Evolutionary conservation across 768 basidiomycete species (phyloP), one percentile per base, ranked within the genome.

Genomic region (Boletales sp.): DNA sequence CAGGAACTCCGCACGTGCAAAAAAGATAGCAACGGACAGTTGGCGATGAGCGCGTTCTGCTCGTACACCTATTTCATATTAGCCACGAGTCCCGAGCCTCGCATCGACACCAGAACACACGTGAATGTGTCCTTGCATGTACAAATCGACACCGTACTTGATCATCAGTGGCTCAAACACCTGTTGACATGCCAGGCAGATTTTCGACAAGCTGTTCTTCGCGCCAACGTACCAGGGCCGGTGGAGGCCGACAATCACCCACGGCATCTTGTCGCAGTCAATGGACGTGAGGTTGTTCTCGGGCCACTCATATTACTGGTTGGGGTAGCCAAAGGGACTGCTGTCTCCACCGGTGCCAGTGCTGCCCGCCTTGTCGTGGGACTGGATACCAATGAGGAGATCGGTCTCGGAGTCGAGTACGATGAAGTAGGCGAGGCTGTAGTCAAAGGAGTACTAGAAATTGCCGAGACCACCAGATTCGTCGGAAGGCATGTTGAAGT

Each of bases 391-490:
- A 7, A 30, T 30, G 1, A 57, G 65, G n/a, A 67, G 41, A 27
- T 65, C 64, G 0, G 64, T 65, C 46, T 65, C 65, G 3, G 40
- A 46, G 17, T 67, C 30, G 41, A 67, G 8, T 2, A 60, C 7
- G 51, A 65, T 38, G 24, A 65, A 65, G 42, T 65, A 65, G 11
- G 60, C 65, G 15, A 67, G 59, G 36, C 62, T 60, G 15, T 67
- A 58, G 45, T 65, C 54, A n/a, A 62, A 65, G 14, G 64, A 65
- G 51, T 65, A 67, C 64, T 62, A 67, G 29, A 67, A 62, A 34
- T 65, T 67, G 8, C 64, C 48, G 14, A 60, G 32, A 5, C 64
- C 60, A 9, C 62, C 57, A 7, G 64, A 64, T 35, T 53, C 62
- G 0, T 53, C 52, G 8, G 62, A 59, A 13, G 64, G 65, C 64